Evolutionary conservation across 1,284 basidiomycete species (phyloP).

Genomic region (Microbotryum intermedium): DNA sequence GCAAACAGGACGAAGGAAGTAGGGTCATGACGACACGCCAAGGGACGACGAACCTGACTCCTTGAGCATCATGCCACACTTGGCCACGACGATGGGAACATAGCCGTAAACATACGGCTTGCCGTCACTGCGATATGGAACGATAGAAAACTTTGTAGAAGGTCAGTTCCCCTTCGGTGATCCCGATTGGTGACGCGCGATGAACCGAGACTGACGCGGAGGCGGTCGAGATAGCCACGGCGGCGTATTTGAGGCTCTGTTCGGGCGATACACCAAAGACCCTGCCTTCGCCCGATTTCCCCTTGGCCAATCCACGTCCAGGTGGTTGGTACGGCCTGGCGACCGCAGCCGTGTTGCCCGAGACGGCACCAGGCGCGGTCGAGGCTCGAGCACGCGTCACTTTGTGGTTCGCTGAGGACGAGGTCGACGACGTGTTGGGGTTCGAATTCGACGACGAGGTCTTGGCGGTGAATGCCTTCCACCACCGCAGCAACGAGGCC

Average conservation of each 20-base stretch:
- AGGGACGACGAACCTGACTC: slow-evolving; percentile 57
- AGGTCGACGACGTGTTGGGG: neutral
- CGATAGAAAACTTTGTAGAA: neutral
- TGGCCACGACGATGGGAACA: slow-evolving; percentile 93
- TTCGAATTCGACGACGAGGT: neutral
- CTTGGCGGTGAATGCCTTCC: slow-evolving; percentile 27
- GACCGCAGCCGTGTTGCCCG: neutral
- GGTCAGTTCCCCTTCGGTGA: neutral
- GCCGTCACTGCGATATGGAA: slow-evolving; percentile 26
- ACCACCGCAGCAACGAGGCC: slow-evolving; percentile 28
- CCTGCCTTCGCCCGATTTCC: slow-evolving; percentile 13
- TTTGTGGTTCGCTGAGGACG: neutral
- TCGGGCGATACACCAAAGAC: slow-evolving; percentile 82
- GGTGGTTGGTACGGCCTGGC: slow-evolving; percentile 7
- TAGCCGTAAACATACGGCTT: slow-evolving; percentile 50
- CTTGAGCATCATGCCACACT: slow-evolving; percentile 87
- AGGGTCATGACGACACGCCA: neutral
- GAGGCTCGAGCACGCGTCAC: neutral
- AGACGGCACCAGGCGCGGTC: neutral
- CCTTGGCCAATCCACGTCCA: slow-evolving; percentile 10
- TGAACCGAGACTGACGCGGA: slow-evolving; percentile 5
- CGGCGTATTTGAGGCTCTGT: slow-evolving; percentile 75
- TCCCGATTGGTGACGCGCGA: neutral
- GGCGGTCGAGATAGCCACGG: slow-evolving; percentile 74
- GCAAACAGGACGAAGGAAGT: slow-evolving; percentile 5